These are phyloP conservation scores for Clavispora carvajalis DNA, from an alignment of 805 yeast genomes.

Conservation along the genomic window DNA sequence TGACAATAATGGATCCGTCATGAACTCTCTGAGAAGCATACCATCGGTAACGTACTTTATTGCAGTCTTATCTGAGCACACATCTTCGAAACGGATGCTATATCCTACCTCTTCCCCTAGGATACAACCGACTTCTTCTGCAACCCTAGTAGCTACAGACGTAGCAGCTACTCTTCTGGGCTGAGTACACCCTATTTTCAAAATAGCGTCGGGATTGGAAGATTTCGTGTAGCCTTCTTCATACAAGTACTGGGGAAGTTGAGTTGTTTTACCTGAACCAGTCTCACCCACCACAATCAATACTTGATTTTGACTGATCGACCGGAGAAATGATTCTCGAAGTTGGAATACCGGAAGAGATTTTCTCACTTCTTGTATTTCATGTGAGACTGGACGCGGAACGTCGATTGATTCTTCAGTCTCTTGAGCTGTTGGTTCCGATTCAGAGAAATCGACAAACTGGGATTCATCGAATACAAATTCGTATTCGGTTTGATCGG, in stretches of 20 bases:
- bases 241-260: slow-evolving; percentile 78
- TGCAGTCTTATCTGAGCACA: slow-evolving; percentile 55
- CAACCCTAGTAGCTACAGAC: slow-evolving; percentile 85
- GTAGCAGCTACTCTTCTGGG: slow-evolving; percentile 95
- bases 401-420: slow-evolving; percentile 30
- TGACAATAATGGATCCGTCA: slow-evolving; percentile 65
- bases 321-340: slow-evolving; percentile 53
- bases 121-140: slow-evolving; percentile 77
- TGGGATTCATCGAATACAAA: slow-evolving; percentile 71
- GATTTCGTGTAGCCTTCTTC: slow-evolving; percentile 74
- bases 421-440: slow-evolving; percentile 20
- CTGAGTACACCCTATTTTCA: slow-evolving; percentile 79
- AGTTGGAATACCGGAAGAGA: slow-evolving; percentile 73
- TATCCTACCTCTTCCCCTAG: slow-evolving; percentile 91
- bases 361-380: slow-evolving; percentile 48
- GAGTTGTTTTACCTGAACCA: slow-evolving; percentile 95
- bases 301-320: slow-evolving; percentile 59
- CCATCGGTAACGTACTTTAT: slow-evolving; percentile 96
- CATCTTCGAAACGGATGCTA: slow-evolving; percentile 81
- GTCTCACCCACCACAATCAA: slow-evolving; percentile 80
- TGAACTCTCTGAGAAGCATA: slow-evolving; percentile 80
- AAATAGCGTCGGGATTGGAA: slow-evolving; percentile 11
- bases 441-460: slow-evolving; percentile 47
- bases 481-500: slow-evolving; percentile 51
- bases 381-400: slow-evolving; percentile 4